Conservation (phyloP, 768 basidiomycete genomes). For the Sutorius australiensis region DNA sequence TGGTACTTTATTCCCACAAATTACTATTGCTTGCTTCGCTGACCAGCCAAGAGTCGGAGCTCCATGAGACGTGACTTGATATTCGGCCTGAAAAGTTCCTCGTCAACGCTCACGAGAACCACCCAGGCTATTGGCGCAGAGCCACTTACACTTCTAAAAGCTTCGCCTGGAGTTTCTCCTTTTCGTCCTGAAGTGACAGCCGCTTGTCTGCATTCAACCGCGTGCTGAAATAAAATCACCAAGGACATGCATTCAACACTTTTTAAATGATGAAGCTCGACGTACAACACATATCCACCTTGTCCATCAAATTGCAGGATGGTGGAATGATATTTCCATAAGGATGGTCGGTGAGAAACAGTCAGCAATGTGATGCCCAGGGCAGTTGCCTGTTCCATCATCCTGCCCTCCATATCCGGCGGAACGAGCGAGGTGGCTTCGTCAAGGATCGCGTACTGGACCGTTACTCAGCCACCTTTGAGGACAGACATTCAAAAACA, state of each 20-base stretch:
- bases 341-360: slow-evolving; percentile 89
- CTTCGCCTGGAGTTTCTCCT: slow-evolving; percentile 81
- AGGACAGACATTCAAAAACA: not conserved
- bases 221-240: slow-evolving; percentile 48
- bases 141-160: slow-evolving; percentile 76
- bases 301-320: slow-evolving; percentile 92
- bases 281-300: slow-evolving; percentile 93
- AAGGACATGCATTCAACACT: not conserved
- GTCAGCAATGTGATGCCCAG: slow-evolving; percentile 91
- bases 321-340: slow-evolving; percentile 90
- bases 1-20: slow-evolving; percentile 6
- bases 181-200: slow-evolving; percentile 90
- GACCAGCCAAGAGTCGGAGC: slow-evolving; percentile 42
- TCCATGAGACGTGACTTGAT: slow-evolving; percentile 73
- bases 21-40: slow-evolving; percentile 8
- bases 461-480: slow-evolving; percentile 1
- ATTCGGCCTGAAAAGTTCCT: slow-evolving; percentile 56
- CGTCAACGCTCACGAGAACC: not conserved
- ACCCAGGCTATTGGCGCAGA: not conserved
- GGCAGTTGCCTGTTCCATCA: slow-evolving; percentile 90
- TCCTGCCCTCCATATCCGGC: slow-evolving; percentile 84
- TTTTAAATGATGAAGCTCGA: slow-evolving; percentile 11
- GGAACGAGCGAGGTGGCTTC: slow-evolving; percentile 96
- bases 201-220: slow-evolving; percentile 87
- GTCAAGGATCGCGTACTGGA: slow-evolving; percentile 90